A percentile compares a stretch with the other conserved stretches of the same genome.
These are phyloP conservation scores for Suillus subluteus DNA, from an alignment of 768 basidiomycete genomes.

Conservation along the genomic window DNA sequence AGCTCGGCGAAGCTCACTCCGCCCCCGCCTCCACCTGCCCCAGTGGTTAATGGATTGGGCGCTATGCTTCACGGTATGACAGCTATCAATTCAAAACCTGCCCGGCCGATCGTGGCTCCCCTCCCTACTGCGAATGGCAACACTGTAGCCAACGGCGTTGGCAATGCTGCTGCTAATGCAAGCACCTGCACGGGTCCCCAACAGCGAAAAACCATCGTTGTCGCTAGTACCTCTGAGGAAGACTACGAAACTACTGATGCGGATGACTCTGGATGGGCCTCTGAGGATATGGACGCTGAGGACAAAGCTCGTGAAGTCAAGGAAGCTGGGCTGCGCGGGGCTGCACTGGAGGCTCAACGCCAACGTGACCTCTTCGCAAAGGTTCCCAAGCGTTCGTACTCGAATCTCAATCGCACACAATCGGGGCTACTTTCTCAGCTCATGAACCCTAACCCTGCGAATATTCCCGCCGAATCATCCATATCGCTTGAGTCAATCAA, in stretches of 20 bases:
- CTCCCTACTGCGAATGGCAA: constrained; percentile 17
- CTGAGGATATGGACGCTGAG: constrained; percentile 50
- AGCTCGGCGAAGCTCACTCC: constrained; percentile 21
- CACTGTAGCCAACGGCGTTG: constrained; percentile 17
- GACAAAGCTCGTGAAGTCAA: constrained; percentile 38
- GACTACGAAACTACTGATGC: constrained; percentile 59
- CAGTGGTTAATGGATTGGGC: constrained; percentile 18
- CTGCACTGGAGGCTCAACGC: constrained; percentile 63
- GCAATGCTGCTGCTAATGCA: constrained; percentile 18
- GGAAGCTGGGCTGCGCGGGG: constrained; percentile 45
- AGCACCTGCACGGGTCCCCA: constrained; percentile 29
- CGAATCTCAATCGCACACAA: constrained; percentile 53
- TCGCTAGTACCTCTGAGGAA: constrained; percentile 48
- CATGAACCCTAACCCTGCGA: constrained; percentile 70
- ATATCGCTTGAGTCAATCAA: constrained; percentile 54
- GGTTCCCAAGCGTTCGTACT: constrained; percentile 66
- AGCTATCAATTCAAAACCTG: constrained; percentile 10
- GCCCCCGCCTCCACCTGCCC: constrained; percentile 22
- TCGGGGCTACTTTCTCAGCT: constrained; percentile 69
- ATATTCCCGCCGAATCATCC: constrained; percentile 63
- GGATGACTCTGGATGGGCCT: constrained; percentile 65
- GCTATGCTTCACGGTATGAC: constrained; percentile 10
- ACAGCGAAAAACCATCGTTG: constrained; percentile 48
- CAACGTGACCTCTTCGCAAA: constrained; percentile 74
- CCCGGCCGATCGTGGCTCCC: neutral